Percentiles rank a stretch among this genome's conserved stretches.
These are phyloP conservation scores for Plasmodium fragile DNA, from an alignment of 169 alveolate genomes.

Conservation along the genomic window DNA sequence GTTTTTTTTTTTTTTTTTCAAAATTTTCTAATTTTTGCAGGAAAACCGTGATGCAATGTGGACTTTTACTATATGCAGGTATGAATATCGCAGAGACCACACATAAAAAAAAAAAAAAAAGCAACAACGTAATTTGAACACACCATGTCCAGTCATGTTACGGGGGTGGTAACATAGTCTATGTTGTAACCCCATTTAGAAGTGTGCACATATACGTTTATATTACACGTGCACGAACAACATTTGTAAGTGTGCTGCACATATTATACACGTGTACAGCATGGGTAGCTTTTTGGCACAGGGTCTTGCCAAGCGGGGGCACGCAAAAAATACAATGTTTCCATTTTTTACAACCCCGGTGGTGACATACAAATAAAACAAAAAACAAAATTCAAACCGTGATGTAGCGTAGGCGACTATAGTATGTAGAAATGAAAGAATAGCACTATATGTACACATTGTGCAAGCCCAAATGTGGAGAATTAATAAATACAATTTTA, in stretches of 20 bases:
- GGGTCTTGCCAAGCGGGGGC: neutral
- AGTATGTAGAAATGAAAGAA: neutral
- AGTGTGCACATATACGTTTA: neutral
- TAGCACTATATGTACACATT: neutral
- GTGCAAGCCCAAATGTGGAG: neutral
- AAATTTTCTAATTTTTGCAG: neutral
- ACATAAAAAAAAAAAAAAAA: no score
- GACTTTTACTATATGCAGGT: neutral
- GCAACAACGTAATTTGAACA: neutral
- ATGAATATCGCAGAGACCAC: neutral
- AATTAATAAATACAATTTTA: neutral
- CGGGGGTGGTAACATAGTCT: neutral
- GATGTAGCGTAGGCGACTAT: neutral
- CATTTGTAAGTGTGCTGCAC: neutral
- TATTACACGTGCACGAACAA: neutral
- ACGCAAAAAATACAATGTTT: neutral
- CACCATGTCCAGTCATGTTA: neutral
- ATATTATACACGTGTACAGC: neutral
- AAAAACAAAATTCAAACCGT: neutral
- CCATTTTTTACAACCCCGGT: neutral
- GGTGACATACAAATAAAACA: neutral
- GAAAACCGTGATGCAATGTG: neutral
- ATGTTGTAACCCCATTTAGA: neutral
- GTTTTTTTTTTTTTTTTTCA: neutral
- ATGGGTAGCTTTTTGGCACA: neutral